Base-by-base conservation (phyloP, 2,329 filamentous ascomycete genomes). In the Fusarium sp. region DNA sequence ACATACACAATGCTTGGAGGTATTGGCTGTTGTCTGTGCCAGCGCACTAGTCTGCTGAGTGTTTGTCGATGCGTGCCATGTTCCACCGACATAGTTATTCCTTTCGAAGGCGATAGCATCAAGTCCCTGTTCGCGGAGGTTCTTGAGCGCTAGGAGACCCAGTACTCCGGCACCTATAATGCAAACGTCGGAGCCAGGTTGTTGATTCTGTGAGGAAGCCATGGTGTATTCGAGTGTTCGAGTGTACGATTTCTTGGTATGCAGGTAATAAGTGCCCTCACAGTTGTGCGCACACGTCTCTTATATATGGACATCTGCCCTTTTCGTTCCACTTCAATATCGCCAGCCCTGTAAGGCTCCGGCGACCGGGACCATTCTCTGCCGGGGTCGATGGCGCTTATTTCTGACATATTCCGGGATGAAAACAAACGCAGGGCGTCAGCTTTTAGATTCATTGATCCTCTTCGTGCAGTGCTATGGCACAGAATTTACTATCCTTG, bases 81-180 rank as follows among this genome's bases (percentile, higher is more conserved):
- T 75, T 6, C 83, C 82, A 11, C 82, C 82, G 36, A 83, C 69
- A 46, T 77, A 77, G 24, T 78, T 68, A 43, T 81, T 77, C 40
- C 78, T 75, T 57, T 85, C 83, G 44, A 84, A 82, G 1, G 78
- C 80, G 10, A 76, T 78, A 11, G 78, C 81, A 10, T 80, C 66
- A 49, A 83, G 81, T 6, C 82, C 82, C 68, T 82, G 81, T 59
- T 84, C 81, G 9, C 76, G 71, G 26, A 84, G 73, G 52, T 81
- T 80, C 68, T 84, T 85, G 54, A 81, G 69, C 14, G 81, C 75
- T 17, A 79, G 74, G 14, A 83, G 75, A 42, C 81, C 81, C 5
- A 80, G 71, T 1, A 74, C 75, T 15, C 80, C 80, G 9, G 73
- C 53, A 24, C 75, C 75, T 24, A 79, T 54, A 8, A 79, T 72